These are phyloP conservation scores for Macrolepiota albuminosa DNA, from an alignment of 768 basidiomycete genomes.

Conservation along the genomic window DNA sequence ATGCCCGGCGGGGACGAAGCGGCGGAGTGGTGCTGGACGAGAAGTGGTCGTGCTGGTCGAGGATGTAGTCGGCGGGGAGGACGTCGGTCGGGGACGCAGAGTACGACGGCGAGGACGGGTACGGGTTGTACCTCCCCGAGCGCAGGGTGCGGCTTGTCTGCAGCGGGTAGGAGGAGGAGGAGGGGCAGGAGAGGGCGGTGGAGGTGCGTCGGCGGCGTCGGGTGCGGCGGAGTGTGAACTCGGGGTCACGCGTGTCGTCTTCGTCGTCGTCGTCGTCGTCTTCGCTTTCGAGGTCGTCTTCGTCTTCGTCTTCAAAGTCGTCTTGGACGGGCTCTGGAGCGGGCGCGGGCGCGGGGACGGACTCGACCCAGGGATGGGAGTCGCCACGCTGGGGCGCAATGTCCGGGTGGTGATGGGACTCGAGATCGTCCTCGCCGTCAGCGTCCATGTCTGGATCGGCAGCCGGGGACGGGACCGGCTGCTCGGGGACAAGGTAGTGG, in stretches of 20 bases:
- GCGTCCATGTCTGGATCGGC: conserved; percentile 19
- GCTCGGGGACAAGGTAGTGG: neutral
- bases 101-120: too few species aligned
- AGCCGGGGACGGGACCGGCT: too few species aligned
- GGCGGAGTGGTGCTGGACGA: neutral
- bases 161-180: neutral
- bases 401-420: conserved; percentile 10
- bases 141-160: conserved; percentile 11
- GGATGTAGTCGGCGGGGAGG: neutral
- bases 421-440: conserved; percentile 25
- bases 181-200: neutral
- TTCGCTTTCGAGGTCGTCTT: conserved; percentile 16
- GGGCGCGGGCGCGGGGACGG: too few species aligned
- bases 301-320: conserved; percentile 16
- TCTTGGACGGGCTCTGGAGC: conserved; percentile 10
- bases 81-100: conserved; percentile 6
- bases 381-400: conserved; percentile 12
- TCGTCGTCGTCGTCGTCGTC: conserved; percentile 20
- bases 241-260: conserved; percentile 25
- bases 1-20: conserved; percentile 8
- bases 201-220: conserved; percentile 11
- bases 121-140: conserved; percentile 13
- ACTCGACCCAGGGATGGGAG: conserved; percentile 3
- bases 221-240: conserved; percentile 26
- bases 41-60: conserved; percentile 1